Conservation (phyloP, 495 filamentous ascomycete species). For the Penicillium silybi region DNA sequence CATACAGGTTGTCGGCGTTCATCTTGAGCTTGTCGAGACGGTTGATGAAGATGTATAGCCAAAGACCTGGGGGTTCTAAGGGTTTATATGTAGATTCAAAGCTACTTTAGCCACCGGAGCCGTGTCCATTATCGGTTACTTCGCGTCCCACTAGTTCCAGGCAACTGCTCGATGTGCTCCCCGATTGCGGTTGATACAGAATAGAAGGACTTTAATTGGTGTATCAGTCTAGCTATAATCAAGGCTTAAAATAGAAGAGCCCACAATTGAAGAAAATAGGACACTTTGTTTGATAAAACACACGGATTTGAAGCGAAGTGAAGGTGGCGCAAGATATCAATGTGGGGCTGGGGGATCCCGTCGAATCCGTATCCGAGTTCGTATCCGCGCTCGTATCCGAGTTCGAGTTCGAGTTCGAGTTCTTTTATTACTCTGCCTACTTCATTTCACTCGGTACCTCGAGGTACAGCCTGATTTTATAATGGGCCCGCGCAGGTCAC, state of each 20-base stretch:
- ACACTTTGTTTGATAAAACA: background rate
- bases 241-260: background rate
- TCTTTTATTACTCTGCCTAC: background rate
- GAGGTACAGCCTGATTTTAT: background rate
- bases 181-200: background rate
- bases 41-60: background rate
- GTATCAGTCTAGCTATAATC: background rate
- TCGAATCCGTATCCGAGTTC: slow-evolving; percentile 20
- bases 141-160: background rate
- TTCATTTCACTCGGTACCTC: background rate
- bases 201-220: background rate
- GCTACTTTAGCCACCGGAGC: background rate
- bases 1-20: slow-evolving; percentile 21
- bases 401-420: slow-evolving; percentile 11
- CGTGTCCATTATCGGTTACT: background rate
- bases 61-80: background rate
- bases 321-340: background rate
- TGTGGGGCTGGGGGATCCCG: slow-evolving; percentile 3
- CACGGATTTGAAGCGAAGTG: background rate
- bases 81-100: background rate
- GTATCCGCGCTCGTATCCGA: slow-evolving; percentile 14
- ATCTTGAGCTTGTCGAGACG: background rate
- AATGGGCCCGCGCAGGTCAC: slow-evolving; percentile 24
- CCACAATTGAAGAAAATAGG: background rate
- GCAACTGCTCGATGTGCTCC: background rate